Evolutionary conservation across 768 basidiomycete genomes (phyloP).

Genomic region (Calocera cornea): DNA sequence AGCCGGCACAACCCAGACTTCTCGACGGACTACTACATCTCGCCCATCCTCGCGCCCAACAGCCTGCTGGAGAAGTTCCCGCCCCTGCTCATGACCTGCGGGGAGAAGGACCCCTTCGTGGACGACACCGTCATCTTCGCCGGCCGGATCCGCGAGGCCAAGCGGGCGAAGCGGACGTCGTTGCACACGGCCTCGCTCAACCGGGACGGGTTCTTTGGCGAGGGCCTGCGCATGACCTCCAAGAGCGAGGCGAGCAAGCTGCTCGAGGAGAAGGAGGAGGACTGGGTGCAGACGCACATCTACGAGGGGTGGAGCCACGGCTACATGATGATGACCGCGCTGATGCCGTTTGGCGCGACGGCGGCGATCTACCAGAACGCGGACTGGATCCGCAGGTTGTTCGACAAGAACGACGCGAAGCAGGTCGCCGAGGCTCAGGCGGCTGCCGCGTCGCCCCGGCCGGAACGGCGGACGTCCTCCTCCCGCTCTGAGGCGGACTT

Average conservation of each 20-base stretch:
- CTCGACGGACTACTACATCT: slow-evolving; percentile 86
- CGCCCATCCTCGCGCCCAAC: slow-evolving; percentile 79
- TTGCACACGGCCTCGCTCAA: slow-evolving; percentile 47
- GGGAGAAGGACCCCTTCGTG: slow-evolving; percentile 90
- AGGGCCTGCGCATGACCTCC: slow-evolving; percentile 46
- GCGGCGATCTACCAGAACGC: slow-evolving; percentile 69
- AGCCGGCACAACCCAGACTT: slow-evolving; percentile 91
- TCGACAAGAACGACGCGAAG: slow-evolving; percentile 26
- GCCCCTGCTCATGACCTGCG: slow-evolving; percentile 83
- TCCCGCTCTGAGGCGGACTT: slow-evolving; percentile 8
- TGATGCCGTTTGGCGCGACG: slow-evolving; percentile 64
- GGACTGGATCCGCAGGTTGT: slow-evolving; percentile 81
- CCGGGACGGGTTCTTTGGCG: slow-evolving; percentile 45
- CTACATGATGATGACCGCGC: slow-evolving; percentile 82
- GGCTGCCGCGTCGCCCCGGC: slow-evolving; percentile 16
- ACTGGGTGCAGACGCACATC: slow-evolving; percentile 88
- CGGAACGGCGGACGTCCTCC: slow-evolving; percentile 14
- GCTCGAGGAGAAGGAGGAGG: slow-evolving; percentile 61
- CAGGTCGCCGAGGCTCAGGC: slow-evolving; percentile 20
- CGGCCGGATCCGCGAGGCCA: slow-evolving; percentile 88
- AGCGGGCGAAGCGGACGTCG: slow-evolving; percentile 64
- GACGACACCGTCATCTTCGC: slow-evolving; percentile 97
- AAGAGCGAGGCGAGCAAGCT: slow-evolving; percentile 18
- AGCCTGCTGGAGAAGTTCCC: slow-evolving; percentile 84
- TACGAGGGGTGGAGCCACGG: slow-evolving; percentile 97